Evolutionary conservation across 2,329 filamentous ascomycete genomes (phyloP).

Genomic region (Hirsutella rhossiliensis): DNA sequence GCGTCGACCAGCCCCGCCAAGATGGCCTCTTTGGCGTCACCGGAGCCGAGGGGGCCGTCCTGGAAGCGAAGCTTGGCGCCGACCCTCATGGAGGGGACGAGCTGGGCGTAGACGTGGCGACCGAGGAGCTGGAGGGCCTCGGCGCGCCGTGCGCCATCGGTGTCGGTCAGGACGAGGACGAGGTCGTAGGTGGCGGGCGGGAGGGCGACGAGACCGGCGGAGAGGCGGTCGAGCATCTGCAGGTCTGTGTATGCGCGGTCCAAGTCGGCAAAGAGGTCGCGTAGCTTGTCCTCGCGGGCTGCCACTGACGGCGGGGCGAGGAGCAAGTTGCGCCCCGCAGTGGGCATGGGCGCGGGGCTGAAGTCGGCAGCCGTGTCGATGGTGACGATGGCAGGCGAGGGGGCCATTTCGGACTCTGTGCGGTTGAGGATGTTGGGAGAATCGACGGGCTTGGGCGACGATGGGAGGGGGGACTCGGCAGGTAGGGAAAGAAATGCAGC

Average conservation of each 20-base stretch:
- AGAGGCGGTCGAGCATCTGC: constrained; percentile 94
- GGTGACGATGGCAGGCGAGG: constrained; percentile 32
- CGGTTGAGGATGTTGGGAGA: too few species aligned
- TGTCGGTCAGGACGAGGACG: constrained; percentile 72
- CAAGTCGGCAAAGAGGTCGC: constrained; percentile 56
- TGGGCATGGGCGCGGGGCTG: constrained; percentile 18
- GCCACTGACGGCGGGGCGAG: constrained; percentile 86
- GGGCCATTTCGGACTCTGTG: too few species aligned
- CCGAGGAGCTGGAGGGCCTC: constrained; percentile 55
- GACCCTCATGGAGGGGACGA: constrained; percentile 59
- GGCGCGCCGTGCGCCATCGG: constrained; percentile 48
- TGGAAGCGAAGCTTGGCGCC: constrained; percentile 59
- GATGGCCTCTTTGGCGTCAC: constrained; percentile 63
- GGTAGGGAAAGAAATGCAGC: not conserved
- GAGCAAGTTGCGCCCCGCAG: constrained; percentile 52
- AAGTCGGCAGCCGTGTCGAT: constrained; percentile 46
- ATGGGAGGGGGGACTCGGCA: not conserved
- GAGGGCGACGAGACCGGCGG: constrained; percentile 67
- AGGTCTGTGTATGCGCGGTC: constrained; percentile 72
- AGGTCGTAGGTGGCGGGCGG: constrained; percentile 69
- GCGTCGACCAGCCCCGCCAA: constrained; percentile 64
- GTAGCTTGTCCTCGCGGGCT: constrained; percentile 68
- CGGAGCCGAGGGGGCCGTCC: constrained; percentile 42
- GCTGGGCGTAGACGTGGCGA: constrained; percentile 52
- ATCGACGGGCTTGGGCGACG: not conserved